phyloP scores from a whole-genome alignment of 2,329 filamentous ascomycete genomes.

The Arthroderma sp. region DNA sequence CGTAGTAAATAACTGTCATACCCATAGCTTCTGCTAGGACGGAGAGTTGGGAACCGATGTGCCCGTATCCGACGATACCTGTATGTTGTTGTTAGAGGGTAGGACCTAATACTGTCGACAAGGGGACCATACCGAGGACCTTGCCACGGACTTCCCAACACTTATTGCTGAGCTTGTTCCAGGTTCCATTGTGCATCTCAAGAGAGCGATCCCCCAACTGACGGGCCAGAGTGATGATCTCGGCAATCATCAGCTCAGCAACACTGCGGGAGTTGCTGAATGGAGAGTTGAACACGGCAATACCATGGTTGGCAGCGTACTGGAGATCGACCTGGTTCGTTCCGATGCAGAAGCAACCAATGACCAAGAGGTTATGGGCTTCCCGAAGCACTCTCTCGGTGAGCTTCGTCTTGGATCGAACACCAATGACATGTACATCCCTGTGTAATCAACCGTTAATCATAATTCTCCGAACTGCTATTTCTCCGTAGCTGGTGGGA shows the following conservation, averaged over 20 bases:
- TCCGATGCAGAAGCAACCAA: constrained; percentile 98
- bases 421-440: constrained; percentile 93
- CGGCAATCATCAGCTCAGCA: constrained; percentile 85
- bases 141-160: constrained; percentile 99
- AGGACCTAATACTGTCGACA: background rate
- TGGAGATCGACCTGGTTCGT: constrained; percentile 50
- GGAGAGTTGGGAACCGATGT: constrained; percentile 91
- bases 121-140: constrained; percentile 56
- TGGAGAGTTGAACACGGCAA: constrained; percentile 97
- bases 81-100: background rate
- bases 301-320: constrained; percentile 45
- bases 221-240: constrained; percentile 82
- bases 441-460: constrained; percentile 34
- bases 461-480: background rate
- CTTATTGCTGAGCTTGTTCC: constrained; percentile 94
- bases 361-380: constrained; percentile 86
- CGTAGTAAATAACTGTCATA: constrained; percentile 96
- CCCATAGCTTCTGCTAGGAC: constrained; percentile 96
- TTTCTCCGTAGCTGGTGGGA: background rate
- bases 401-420: constrained; percentile 94
- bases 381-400: constrained; percentile 71
- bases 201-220: constrained; percentile 87
- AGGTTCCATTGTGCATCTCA: constrained; percentile 86
- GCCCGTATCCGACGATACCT: constrained; percentile 91
- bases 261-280: constrained; percentile 97